Conservation (phyloP, 2,329 filamentous ascomycete genomes). For the Hypocreales sp. region DNA sequence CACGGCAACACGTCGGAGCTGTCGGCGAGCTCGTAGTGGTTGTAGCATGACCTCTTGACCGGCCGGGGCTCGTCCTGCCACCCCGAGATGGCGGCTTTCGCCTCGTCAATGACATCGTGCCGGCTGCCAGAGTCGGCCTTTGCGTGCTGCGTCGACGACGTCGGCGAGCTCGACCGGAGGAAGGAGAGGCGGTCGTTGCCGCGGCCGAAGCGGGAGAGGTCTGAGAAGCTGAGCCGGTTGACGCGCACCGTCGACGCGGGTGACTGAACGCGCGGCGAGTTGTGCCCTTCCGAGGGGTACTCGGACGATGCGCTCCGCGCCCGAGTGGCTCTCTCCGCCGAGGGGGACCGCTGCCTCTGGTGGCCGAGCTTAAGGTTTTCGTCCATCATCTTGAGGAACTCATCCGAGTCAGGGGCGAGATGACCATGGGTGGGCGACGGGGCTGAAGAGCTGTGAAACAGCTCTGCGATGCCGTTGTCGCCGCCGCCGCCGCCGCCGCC, state of each 20-base stretch:
- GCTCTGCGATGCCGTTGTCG: too few species aligned
- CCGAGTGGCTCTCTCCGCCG: not conserved
- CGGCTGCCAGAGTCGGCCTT: slow-evolving; percentile 6
- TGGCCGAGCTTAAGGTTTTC: slow-evolving; percentile 4
- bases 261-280: slow-evolving; percentile 11
- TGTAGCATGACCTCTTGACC: slow-evolving; percentile 7
- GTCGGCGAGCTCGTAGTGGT: slow-evolving; percentile 11
- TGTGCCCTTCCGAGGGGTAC: slow-evolving; percentile 11
- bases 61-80: slow-evolving; percentile 10
- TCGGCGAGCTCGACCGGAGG: slow-evolving; percentile 12
- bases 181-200: slow-evolving; percentile 14
- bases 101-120: slow-evolving; percentile 9
- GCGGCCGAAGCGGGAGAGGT: slow-evolving; percentile 14
- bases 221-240: slow-evolving; percentile 11
- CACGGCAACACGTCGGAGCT: slow-evolving; percentile 11
- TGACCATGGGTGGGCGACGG: too few species aligned
- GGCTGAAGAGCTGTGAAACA: too few species aligned
- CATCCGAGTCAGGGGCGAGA: too few species aligned
- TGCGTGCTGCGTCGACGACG: slow-evolving; percentile 5
- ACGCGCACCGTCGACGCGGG: slow-evolving; percentile 8
- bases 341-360: not conserved
- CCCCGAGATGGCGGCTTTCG: slow-evolving; percentile 9
- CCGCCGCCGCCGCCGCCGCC: too few species aligned
- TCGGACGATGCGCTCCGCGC: slow-evolving; percentile 15
- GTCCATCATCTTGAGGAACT: slow-evolving; percentile 7